Evolutionary conservation across 257 asterid genomes (phyloP).

Genomic region (Asclepias syriaca): DNA sequence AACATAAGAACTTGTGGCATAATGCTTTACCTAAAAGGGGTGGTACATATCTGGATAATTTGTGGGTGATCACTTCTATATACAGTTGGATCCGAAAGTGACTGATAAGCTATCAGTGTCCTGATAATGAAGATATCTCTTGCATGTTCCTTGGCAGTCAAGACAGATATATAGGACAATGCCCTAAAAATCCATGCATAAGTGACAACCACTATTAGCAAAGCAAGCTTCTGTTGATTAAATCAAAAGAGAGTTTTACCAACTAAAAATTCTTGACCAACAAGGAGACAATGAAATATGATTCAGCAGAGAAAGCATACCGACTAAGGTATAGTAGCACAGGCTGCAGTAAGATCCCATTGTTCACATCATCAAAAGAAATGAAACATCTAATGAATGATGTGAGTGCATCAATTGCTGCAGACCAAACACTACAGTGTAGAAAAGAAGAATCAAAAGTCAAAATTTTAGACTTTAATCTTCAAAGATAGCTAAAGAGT

Average conservation of each 20-base stretch:
- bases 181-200: conserved; percentile 52
- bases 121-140: conserved; percentile 56
- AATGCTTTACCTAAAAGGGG: conserved; percentile 78
- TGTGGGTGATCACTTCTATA: conserved; percentile 79
- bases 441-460: conserved; percentile 18
- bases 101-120: conserved; percentile 74
- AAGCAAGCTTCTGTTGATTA: conserved; percentile 14
- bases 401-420: conserved; percentile 88
- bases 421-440: conserved; percentile 83
- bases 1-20: background rate
- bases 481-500: background rate
- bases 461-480: background rate
- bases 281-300: background rate
- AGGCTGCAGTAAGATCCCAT: conserved; percentile 84
- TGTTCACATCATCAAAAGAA: conserved; percentile 61
- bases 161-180: conserved; percentile 56
- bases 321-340: conserved; percentile 82
- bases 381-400: conserved; percentile 75
- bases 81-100: conserved; percentile 76
- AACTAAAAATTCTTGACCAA: background rate
- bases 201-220: conserved; percentile 25
- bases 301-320: conserved; percentile 26
- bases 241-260: conserved; percentile 13
- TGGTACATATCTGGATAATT: conserved; percentile 75
- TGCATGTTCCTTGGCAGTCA: conserved; percentile 65